Conservation (phyloP, 2,329 filamentous ascomycete species). For the Colletotrichum acutatum region DNA sequence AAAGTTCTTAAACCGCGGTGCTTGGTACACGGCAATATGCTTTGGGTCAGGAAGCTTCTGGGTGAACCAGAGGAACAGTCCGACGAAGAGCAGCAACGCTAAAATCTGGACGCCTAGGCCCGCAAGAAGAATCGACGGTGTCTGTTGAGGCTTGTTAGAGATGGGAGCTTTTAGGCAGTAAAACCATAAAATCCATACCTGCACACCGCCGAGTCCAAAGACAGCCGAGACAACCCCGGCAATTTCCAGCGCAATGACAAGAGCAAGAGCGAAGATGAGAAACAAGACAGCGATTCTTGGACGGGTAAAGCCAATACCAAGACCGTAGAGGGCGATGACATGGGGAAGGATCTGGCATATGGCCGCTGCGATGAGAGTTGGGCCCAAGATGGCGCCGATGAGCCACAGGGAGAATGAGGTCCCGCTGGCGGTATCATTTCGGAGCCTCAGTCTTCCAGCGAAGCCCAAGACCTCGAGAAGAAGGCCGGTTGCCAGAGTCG, state of each 20-base stretch:
- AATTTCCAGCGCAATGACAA: constrained; percentile 46
- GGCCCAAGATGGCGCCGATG: constrained; percentile 58
- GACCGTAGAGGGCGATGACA: constrained; percentile 58
- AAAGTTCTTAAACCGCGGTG: constrained; percentile 54
- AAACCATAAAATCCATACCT: constrained; percentile 2
- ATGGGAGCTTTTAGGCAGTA: background rate
- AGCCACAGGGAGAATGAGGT: constrained; percentile 56
- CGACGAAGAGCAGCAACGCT: constrained; percentile 52
- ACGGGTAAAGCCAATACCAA: constrained; percentile 49
- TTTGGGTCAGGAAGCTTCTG: constrained; percentile 52
- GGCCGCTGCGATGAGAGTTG: constrained; percentile 56
- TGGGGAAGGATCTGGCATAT: constrained; percentile 59
- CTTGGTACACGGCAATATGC: constrained; percentile 53
- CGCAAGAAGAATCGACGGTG: constrained; percentile 53
- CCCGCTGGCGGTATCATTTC: constrained; percentile 44
- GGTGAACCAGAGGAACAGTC: constrained; percentile 53
- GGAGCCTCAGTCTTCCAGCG: constrained; percentile 56
- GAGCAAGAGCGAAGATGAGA: constrained; percentile 46
- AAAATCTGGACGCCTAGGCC: constrained; percentile 57
- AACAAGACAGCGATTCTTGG: constrained; percentile 48
- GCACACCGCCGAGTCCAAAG: constrained; percentile 42
- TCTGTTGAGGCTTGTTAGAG: constrained; percentile 39
- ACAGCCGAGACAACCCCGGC: constrained; percentile 47
- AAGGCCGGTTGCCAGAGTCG: constrained; percentile 52
- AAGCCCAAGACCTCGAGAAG: constrained; percentile 59